Conservation (phyloP, 1,284 basidiomycete species). For the Phenoliferia sp. region DNA sequence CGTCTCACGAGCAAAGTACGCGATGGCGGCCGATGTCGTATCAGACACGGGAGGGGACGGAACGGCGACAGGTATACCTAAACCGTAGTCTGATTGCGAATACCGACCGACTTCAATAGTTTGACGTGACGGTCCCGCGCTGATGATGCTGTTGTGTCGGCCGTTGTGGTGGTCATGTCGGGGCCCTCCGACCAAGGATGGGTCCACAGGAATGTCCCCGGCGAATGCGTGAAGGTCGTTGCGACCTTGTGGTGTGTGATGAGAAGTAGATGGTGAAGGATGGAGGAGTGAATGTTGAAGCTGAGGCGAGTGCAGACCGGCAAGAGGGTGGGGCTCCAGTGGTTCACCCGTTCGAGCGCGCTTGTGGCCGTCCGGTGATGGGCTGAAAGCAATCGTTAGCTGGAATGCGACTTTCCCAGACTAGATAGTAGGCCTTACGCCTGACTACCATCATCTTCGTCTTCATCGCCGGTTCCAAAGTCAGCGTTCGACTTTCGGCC, state of each 20-base stretch:
- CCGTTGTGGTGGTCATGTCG: no score
- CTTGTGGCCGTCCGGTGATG: no score
- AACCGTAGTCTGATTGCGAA: not conserved
- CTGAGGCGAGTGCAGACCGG: not conserved
- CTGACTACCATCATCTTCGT: not conserved
- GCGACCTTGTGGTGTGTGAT: not conserved
- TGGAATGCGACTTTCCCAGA: not conserved
- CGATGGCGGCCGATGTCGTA: not conserved
- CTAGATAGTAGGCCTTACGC: not conserved
- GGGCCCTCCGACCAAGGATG: no score
- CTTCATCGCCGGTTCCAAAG: not conserved
- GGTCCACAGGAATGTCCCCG: conserved; percentile 1
- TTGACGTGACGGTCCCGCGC: not conserved
- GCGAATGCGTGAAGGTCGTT: not conserved
- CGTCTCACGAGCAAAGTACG: not conserved
- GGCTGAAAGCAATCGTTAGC: no score
- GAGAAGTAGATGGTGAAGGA: not conserved
- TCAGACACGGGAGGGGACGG: not conserved
- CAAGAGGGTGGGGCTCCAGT: not conserved
- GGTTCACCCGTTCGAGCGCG: not conserved
- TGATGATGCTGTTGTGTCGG: no score
- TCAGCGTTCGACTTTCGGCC: no score
- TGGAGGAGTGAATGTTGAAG: not conserved
- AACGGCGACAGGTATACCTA: not conserved
- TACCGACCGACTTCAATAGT: not conserved